phyloP scores from a whole-genome alignment of 805 yeast genomes.

The Metschnikowia corniflorae region DNA sequence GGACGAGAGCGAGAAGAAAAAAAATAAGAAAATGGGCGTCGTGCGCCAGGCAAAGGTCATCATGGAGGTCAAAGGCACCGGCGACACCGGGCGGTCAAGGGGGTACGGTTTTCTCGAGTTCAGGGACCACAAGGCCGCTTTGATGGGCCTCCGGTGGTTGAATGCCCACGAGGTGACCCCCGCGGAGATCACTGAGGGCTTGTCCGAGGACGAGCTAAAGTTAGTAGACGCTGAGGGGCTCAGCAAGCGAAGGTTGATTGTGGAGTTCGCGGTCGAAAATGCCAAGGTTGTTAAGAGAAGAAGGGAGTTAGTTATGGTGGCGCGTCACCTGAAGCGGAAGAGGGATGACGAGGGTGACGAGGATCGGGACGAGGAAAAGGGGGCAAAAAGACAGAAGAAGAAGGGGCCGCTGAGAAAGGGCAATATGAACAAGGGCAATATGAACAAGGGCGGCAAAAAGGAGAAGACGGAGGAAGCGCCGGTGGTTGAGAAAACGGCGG shows the following conservation, averaged over 20 bases:
- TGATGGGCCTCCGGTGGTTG: constrained; percentile 96
- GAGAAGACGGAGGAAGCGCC: constrained; percentile 3
- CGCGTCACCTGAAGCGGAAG: constrained; percentile 29
- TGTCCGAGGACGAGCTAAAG: constrained; percentile 64
- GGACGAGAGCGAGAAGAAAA: constrained; percentile 53
- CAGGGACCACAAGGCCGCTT: constrained; percentile 86
- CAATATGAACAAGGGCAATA: constrained; percentile 40
- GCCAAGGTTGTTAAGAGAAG: constrained; percentile 92
- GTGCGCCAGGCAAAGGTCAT: constrained; percentile 92
- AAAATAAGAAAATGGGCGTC: constrained; percentile 78
- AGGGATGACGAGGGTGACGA: constrained; percentile 21
- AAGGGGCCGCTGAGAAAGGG: constrained; percentile 25
- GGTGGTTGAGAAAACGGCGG: constrained; percentile 40
- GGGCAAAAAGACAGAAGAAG: constrained; percentile 7
- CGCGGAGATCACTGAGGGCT: constrained; percentile 69
- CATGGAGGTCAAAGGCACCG: constrained; percentile 86
- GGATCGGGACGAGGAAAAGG: constrained; percentile 7
- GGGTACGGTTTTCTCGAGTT: constrained; percentile 96
- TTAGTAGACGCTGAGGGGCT: constrained; percentile 50
- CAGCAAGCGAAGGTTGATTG: constrained; percentile 74
- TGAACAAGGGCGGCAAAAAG: constrained; percentile 33
- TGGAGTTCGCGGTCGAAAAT: constrained; percentile 93
- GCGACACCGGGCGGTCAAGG: constrained; percentile 84
- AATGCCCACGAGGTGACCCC: constrained; percentile 83
- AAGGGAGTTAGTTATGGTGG: constrained; percentile 56